phyloP scores from a whole-genome alignment of 495 filamentous ascomycete genomes.

The Lindgomyces ingoldianus region DNA sequence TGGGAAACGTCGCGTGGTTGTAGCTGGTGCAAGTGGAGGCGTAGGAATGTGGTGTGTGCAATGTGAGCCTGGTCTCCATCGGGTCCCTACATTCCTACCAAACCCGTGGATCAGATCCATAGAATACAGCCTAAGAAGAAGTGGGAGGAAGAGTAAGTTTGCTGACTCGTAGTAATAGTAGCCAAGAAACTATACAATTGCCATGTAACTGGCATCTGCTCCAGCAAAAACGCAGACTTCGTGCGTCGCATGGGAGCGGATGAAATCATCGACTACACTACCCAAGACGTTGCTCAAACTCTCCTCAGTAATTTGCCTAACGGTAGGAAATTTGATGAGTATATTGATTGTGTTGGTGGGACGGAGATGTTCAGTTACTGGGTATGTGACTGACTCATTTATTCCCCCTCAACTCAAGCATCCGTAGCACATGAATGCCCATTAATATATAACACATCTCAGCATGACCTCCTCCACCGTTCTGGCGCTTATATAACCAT shows the following conservation, averaged over 20 bases:
- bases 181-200: slow-evolving; percentile 27
- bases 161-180: slow-evolving; percentile 24
- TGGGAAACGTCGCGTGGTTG: slow-evolving; percentile 27
- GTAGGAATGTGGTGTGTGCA: slow-evolving; percentile 34
- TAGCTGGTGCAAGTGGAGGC: slow-evolving; percentile 29
- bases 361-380: slow-evolving; percentile 28
- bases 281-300: slow-evolving; percentile 25
- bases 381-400: slow-evolving; percentile 23
- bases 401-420: neutral
- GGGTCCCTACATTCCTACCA: neutral
- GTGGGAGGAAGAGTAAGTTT: no score
- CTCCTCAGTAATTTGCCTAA: slow-evolving; percentile 7
- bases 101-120: no score
- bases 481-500: slow-evolving; percentile 37
- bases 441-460: neutral
- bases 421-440: slow-evolving; percentile 2
- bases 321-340: slow-evolving; percentile 35
- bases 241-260: slow-evolving; percentile 36
- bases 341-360: slow-evolving; percentile 44
- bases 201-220: slow-evolving; percentile 33
- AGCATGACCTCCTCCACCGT: slow-evolving; percentile 14
- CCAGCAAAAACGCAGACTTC: slow-evolving; percentile 39
- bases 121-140: no score
- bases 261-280: slow-evolving; percentile 41
- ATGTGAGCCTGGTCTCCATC: slow-evolving; percentile 1